Evolutionary conservation across 73 alveolate genomes (phyloP).

Genomic region (Diophrys appendiculata): DNA sequence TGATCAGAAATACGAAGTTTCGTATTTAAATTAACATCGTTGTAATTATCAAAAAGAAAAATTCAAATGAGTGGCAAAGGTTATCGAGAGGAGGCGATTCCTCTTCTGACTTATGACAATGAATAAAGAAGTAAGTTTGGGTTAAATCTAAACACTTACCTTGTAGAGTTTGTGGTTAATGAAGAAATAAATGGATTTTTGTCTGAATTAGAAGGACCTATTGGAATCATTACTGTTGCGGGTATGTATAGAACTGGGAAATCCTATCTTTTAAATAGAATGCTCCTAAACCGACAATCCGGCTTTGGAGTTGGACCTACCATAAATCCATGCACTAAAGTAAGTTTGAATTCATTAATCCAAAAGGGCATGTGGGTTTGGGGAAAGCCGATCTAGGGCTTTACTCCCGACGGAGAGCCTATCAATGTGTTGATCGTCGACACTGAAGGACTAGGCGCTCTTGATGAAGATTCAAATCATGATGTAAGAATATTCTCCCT

Average conservation of each 20-base stretch:
- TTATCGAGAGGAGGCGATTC: conserved; percentile 2
- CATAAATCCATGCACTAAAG: conserved; percentile 89
- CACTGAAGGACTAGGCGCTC: conserved; percentile 93
- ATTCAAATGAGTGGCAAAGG: background rate
- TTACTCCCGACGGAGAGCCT: conserved; percentile 83
- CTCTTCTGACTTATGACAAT: conserved; percentile 5
- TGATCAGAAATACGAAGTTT: too few species aligned
- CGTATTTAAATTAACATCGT: too few species aligned
- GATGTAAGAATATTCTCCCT: conserved; percentile 92
- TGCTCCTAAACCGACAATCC: conserved; percentile 84
- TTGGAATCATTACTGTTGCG: conserved; percentile 95
- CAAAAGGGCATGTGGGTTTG: conserved; percentile 92
- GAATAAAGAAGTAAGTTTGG: background rate
- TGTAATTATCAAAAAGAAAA: too few species aligned
- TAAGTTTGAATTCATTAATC: conserved; percentile 8
- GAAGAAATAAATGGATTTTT: background rate
- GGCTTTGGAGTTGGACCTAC: conserved; percentile 98
- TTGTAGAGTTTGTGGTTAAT: background rate
- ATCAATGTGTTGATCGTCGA: conserved; percentile 79
- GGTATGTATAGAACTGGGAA: conserved; percentile 99
- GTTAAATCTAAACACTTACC: background rate
- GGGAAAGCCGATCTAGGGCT: conserved; percentile 89
- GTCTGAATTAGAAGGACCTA: conserved; percentile 70
- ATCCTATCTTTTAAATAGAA: conserved; percentile 92
- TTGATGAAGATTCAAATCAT: conserved; percentile 95